Evolutionary conservation across 2,329 filamentous ascomycete genomes (phyloP).

Genomic region (Phialophora verrucosa): DNA sequence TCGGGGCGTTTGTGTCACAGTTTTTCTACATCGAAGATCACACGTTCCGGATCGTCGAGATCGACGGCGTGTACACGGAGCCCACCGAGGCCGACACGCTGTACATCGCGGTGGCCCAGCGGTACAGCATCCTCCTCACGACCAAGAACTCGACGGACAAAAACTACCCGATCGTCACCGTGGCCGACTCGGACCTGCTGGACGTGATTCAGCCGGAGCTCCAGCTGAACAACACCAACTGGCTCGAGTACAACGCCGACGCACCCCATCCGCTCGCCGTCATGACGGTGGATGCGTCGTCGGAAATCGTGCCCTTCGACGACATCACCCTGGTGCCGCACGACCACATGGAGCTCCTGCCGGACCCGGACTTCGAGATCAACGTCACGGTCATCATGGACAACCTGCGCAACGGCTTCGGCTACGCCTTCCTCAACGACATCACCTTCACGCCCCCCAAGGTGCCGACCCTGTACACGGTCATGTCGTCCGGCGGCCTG

Average conservation of each 20-base stretch:
- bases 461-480: slow-evolving; percentile 81
- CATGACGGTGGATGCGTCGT: slow-evolving; percentile 23
- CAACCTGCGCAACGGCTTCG: slow-evolving; percentile 68
- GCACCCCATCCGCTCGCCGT: slow-evolving; percentile 42
- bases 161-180: slow-evolving; percentile 68
- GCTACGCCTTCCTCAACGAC: slow-evolving; percentile 70
- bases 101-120: slow-evolving; percentile 69
- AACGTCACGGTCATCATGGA: slow-evolving; percentile 69
- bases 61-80: slow-evolving; percentile 46
- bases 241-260: slow-evolving; percentile 68
- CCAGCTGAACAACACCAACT: slow-evolving; percentile 56
- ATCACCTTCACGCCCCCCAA: slow-evolving; percentile 76
- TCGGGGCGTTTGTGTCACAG: slow-evolving; percentile 69
- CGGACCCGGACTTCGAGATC: slow-evolving; percentile 65
- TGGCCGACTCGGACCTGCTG: slow-evolving; percentile 40
- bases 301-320: slow-evolving; percentile 70
- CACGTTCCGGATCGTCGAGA: slow-evolving; percentile 47
- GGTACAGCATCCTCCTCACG: slow-evolving; percentile 54
- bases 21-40: slow-evolving; percentile 55
- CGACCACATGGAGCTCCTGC: slow-evolving; percentile 67
- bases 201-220: slow-evolving; percentile 46
- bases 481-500: slow-evolving; percentile 63
- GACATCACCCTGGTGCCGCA: slow-evolving; percentile 73
- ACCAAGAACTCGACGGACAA: slow-evolving; percentile 62
- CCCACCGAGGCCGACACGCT: slow-evolving; percentile 63